phyloP scores from a whole-genome alignment of 2,329 filamentous ascomycete species.

The Arthrinium puccinioides region DNA sequence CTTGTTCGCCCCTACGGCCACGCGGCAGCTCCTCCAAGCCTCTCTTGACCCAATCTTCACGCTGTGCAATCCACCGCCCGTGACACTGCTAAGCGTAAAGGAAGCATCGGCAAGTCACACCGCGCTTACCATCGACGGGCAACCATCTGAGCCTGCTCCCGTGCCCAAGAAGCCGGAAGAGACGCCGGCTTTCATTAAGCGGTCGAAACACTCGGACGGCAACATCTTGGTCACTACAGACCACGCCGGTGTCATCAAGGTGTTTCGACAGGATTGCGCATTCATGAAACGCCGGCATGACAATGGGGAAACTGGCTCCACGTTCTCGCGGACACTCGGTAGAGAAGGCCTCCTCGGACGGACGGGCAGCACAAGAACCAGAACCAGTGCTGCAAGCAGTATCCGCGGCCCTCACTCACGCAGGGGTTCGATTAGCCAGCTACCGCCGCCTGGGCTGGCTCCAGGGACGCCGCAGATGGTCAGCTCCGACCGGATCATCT shows the following conservation, averaged over 20 bases:
- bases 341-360: slow-evolving; percentile 52
- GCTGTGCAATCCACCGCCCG: slow-evolving; percentile 87
- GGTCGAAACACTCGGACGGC: slow-evolving; percentile 69
- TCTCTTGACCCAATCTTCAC: slow-evolving; percentile 94
- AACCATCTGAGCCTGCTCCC: slow-evolving; percentile 14
- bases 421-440: slow-evolving; percentile 44
- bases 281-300: slow-evolving; percentile 70
- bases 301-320: slow-evolving; percentile 69
- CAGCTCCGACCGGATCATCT: slow-evolving; percentile 70
- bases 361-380: slow-evolving; percentile 48
- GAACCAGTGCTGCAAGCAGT: slow-evolving; percentile 42
- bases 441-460: slow-evolving; percentile 20
- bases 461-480: slow-evolving; percentile 21
- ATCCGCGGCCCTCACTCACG: slow-evolving; percentile 38
- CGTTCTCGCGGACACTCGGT: slow-evolving; percentile 63
- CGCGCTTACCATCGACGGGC: slow-evolving; percentile 25
- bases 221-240: slow-evolving; percentile 92
- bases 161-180: slow-evolving; percentile 48
- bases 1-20: slow-evolving; percentile 72
- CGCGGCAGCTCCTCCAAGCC: slow-evolving; percentile 67
- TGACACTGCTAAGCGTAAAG: slow-evolving; percentile 69
- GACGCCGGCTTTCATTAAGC: slow-evolving; percentile 69
- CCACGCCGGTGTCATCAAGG: slow-evolving; percentile 81
- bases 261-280: slow-evolving; percentile 93
- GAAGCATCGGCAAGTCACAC: slow-evolving; percentile 45